Conservation (phyloP, 2,329 filamentous ascomycete genomes). For the Xylariaceae sp. region DNA sequence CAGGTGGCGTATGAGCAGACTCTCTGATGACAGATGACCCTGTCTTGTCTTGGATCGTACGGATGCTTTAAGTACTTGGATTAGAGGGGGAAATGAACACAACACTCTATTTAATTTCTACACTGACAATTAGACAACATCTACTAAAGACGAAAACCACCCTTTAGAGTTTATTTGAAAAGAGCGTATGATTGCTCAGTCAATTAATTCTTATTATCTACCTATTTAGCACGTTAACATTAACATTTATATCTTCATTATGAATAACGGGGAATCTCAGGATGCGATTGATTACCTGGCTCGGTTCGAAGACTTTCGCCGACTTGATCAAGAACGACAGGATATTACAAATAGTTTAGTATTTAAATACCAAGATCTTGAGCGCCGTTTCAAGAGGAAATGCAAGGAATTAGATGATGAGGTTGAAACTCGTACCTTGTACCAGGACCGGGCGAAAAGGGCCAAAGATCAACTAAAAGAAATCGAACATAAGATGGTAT, state of each 20-base stretch:
- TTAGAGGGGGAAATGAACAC: too few species aligned
- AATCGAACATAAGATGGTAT: constrained; percentile 18
- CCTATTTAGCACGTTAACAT: background rate
- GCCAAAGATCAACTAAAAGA: constrained; percentile 6
- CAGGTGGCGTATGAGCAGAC: too few species aligned
- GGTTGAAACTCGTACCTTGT: constrained; percentile 11
- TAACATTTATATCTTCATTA: background rate
- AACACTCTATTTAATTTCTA: too few species aligned
- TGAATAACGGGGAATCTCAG: constrained; percentile 6
- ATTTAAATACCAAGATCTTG: constrained; percentile 13
- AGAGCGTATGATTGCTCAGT: too few species aligned
- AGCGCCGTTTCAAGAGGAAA: constrained; percentile 17
- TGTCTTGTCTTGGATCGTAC: too few species aligned
- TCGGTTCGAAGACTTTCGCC: constrained; percentile 15
- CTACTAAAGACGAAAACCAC: too few species aligned
- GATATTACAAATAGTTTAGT: constrained; percentile 19
- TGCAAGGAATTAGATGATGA: constrained; percentile 17
- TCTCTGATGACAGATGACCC: too few species aligned
- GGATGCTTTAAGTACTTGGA: too few species aligned
- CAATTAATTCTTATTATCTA: background rate
- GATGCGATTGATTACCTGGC: constrained; percentile 8
- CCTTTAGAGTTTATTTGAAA: too few species aligned
- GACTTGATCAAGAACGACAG: constrained; percentile 17
- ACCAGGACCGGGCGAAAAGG: constrained; percentile 15
- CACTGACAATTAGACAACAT: too few species aligned